Evolutionary conservation across 2,329 filamentous ascomycete genomes (phyloP), one percentile per base, ranked within the genome.

Genomic region (Epichloe amarillans): DNA sequence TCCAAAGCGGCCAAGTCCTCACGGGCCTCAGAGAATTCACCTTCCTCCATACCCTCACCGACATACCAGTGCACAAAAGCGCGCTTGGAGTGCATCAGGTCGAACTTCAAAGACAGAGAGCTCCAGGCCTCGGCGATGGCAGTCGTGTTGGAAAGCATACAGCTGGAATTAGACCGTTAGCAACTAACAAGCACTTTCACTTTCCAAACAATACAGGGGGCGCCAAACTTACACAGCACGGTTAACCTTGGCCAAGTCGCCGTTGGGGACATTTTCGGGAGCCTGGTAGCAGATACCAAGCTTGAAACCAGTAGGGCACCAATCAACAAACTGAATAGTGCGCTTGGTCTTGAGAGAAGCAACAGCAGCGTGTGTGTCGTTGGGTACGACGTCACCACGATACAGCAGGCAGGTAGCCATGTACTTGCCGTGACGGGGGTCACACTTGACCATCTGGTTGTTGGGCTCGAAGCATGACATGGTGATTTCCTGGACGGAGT

Each of bases 401-500:
- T 98, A 98, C 69, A 98, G 77, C 73, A 98, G 73, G 72, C 90
- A 96, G 64, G 90, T 96, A 58, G 91, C 91, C 91, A 98, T 98
- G 82, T 98, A 98, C 81, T 98, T 98, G 73, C 91, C 91, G 72
- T 94, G 90, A 66, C 90, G 89, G 62, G 91, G 91, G 70, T 98
- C 93, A 69, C 91, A 98, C 81, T 95, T 95, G 70, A 98, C 91
- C 91, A 98, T 98, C 84, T 98, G 91, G 83, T 95, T 96, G 83
- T 96, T 87, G 63, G 91, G 89, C 82, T 98, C 91, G 76, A 98
- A 98, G 84, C 91, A 97, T 60, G 88, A 88, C 83, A 91, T 94
- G 72, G 88, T 94, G 77, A 97, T 96, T 79, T 97, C 93, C 74
- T 89, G 86, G 59, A 97, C 91, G 30, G 88, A 93, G 83, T 96